Evolutionary conservation across 225 moss, liverwort and hornwort species (phyloP).

Genomic region (Pleurozium schreberi): DNA sequence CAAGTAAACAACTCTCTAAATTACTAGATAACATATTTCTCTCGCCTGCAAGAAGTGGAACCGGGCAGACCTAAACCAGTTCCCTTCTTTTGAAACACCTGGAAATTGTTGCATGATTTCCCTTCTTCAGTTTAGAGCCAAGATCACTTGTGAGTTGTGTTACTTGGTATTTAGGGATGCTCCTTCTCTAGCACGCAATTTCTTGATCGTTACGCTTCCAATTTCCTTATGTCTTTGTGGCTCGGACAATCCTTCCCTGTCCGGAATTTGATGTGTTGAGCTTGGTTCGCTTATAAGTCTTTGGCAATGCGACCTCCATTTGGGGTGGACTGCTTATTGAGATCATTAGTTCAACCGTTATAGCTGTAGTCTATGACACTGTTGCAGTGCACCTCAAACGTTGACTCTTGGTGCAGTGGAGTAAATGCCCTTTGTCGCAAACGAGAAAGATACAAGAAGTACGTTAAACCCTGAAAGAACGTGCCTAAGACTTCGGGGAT

Average conservation of each 20-base stretch:
- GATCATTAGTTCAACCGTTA: too few relatives aligned
- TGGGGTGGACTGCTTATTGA: too few relatives aligned
- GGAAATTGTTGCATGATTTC: background rate
- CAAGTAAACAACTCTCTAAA: background rate
- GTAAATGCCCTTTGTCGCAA: background rate
- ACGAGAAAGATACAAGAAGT: background rate
- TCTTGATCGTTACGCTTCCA: background rate
- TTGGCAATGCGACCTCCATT: too few relatives aligned
- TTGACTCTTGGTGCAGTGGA: background rate
- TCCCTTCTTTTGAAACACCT: background rate
- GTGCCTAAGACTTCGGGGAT: background rate
- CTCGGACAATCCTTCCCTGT: background rate
- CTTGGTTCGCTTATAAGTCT: too few relatives aligned
- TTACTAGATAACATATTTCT: background rate
- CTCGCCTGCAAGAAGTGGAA: background rate
- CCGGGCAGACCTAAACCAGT: background rate
- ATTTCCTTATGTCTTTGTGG: background rate
- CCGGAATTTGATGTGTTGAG: background rate
- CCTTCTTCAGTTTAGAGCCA: background rate
- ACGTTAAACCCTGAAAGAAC: background rate
- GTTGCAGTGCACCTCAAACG: background rate
- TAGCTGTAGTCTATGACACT: background rate
- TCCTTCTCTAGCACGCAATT: background rate
- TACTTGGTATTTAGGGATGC: background rate
- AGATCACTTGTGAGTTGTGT: background rate